phyloP scores from a whole-genome alignment of 2,329 filamentous ascomycete species.

The Tolypocladium album region DNA sequence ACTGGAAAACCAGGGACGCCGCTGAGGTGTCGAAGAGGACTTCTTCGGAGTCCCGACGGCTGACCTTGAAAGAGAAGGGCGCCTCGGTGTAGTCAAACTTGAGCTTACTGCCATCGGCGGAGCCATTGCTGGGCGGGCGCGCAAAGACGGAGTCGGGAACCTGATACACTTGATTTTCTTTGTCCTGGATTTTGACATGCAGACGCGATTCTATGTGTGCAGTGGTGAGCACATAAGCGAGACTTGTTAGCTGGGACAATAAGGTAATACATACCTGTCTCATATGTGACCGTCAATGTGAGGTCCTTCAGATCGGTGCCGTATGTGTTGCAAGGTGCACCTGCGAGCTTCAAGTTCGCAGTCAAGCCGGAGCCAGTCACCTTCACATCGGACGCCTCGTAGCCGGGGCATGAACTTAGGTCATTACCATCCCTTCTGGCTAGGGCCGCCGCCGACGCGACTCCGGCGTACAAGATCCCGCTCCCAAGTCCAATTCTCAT shows the following conservation, averaged over 20 bases:
- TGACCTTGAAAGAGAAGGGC: slow-evolving; percentile 60
- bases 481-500: slow-evolving; percentile 11
- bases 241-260: background rate
- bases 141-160: slow-evolving; percentile 60
- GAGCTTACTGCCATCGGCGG: slow-evolving; percentile 27
- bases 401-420: slow-evolving; percentile 52
- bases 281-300: slow-evolving; percentile 45
- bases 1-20: slow-evolving; percentile 60
- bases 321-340: slow-evolving; percentile 63
- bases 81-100: slow-evolving; percentile 29
- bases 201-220: slow-evolving; percentile 46
- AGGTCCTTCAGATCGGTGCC: slow-evolving; percentile 63
- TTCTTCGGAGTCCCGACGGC: slow-evolving; percentile 25
- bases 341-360: slow-evolving; percentile 60
- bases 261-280: slow-evolving; percentile 24
- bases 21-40: slow-evolving; percentile 62
- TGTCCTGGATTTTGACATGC: slow-evolving; percentile 65
- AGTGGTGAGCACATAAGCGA: background rate
- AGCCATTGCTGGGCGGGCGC: slow-evolving; percentile 26
- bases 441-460: slow-evolving; percentile 9
- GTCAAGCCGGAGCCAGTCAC: slow-evolving; percentile 45
- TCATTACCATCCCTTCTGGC: slow-evolving; percentile 1
- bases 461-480: slow-evolving; percentile 8
- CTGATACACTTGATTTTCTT: slow-evolving; percentile 60
- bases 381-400: slow-evolving; percentile 50